Evolutionary conservation across 2,329 filamentous ascomycete genomes (phyloP), one percentile per base, ranked within the genome.

Genomic region (Colletotrichum chlorophyti): DNA sequence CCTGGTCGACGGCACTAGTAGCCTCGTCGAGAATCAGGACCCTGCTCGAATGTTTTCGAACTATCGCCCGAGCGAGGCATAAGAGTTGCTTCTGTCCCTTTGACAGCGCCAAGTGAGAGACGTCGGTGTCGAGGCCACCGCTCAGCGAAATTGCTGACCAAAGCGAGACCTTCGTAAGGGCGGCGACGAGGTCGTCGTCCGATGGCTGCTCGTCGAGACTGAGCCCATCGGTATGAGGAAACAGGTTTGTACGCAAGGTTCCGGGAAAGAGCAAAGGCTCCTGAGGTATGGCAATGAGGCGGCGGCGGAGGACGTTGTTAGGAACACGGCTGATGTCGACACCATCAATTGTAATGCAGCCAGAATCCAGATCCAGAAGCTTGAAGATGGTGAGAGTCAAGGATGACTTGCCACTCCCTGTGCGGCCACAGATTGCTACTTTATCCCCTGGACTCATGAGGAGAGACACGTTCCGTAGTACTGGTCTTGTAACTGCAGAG

Each of bases 11-110:
- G 6, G 87, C 85, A 43, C 83, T 87, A 0, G 88, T 91, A 2
- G 88, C 88, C 69, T 91, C 88, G 62, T 91, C 88, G 1, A 91
- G 75, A 26, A 91, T 81, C 0, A 91, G 74, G 38, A 91, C 84
- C 3, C 77, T 77, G 0, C 48, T 46, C 0, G 23, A 17, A 6
- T 54, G 6, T 35, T 59, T 52, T 12, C 55, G 52, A 2, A 52
- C 45, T 1, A 60, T 21, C 1, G 60, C 57, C 2, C 70, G 66
- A 0, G 67, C 68, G 4, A 73, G 66, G 17, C 62, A 63, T 6
- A 67, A 41, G 6, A 66, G 60, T 46, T 68, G 66, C 31, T 53
- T 61, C 29, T 69, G 63, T 2, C 67, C 64, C 11, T 60, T 57
- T 2, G 65, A 68, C 5, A 67, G 43, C 12, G 49, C 26, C 5